Base-by-base conservation (phyloP, 352 stramenopile genomes). In the Phytophthora boehmeriae region DNA sequence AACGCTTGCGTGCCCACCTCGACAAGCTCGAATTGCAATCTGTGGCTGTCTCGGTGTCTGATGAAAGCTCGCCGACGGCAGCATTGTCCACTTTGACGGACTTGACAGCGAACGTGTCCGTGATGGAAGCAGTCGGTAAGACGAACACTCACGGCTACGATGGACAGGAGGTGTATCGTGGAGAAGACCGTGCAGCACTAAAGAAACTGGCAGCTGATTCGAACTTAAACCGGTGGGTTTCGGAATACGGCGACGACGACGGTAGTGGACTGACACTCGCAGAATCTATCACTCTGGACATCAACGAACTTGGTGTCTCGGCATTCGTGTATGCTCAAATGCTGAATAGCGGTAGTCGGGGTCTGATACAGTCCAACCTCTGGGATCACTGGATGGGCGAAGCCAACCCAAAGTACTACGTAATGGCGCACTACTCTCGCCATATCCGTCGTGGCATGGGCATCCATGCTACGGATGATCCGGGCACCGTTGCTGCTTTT, bases 251-350 rank as follows among this genome's bases (percentile, higher is more conserved):
- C 9, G 72, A 81, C 25, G 53, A 45, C 25, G 72, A 80, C 36
- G 68, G 28, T 19, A 57, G 56, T 5, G 72, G 68, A 16, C 22
- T 75, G 4, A 78, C 47, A 25, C 63, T 80, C 50, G 72, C 61
- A 17, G 63, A 80, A 62, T 76, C 68, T 2, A 73, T 80, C 32
- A 64, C 53, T 0, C 60, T 80, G 13, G 72, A 80, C 38, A 70
- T 80, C 47, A 80, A 80, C 54, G 72, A 78, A 25, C 62, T 77
- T 44, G 52, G 62, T 14, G 72, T 73, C 9, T 69, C 60, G 8
- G 72, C 68, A 8, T 80, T 80, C 42, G 71, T 80, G 39, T 80
- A 80, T 60, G 76, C 67, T 68, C 67, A 80, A 50, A 59, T 51
- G 16, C 55, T 77, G 5, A 60, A 80, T 45, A 69, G 63, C 17